A percentile compares a stretch with the other conserved stretches of the same genome.
These are phyloP conservation scores for Ophiostoma triangulosporum DNA, from an alignment of 2,329 filamentous ascomycete species.

Conservation along the genomic window DNA sequence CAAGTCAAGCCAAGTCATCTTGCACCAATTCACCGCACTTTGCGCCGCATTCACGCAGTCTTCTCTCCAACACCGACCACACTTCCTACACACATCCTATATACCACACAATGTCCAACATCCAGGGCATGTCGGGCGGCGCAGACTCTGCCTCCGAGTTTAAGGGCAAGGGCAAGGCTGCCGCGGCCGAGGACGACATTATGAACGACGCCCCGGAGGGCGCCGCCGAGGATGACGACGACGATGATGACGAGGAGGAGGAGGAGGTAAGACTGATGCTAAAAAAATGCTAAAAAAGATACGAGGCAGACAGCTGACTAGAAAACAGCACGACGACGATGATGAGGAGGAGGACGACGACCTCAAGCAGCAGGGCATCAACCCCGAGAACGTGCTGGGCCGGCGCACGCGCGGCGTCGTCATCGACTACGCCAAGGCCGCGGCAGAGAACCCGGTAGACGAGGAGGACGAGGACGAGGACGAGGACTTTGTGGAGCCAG, in stretches of 20 bases:
- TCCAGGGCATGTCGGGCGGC: slow-evolving; percentile 29
- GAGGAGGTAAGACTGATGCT: slow-evolving; percentile 16
- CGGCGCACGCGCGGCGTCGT: slow-evolving; percentile 81
- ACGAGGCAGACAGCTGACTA: too few relatives aligned
- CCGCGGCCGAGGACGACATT: slow-evolving; percentile 34
- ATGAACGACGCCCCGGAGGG: slow-evolving; percentile 56
- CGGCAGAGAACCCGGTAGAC: slow-evolving; percentile 59
- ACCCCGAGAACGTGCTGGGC: slow-evolving; percentile 77
- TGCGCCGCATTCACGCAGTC: neutral
- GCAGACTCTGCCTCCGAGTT: slow-evolving; percentile 17
- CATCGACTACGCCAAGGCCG: slow-evolving; percentile 89
- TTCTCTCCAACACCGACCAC: neutral
- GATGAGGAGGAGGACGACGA: slow-evolving; percentile 55
- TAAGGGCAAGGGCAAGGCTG: slow-evolving; percentile 74
- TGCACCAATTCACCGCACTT: neutral
- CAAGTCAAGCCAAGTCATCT: neutral
- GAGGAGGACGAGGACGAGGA: slow-evolving; percentile 74
- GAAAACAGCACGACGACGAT: slow-evolving; percentile 4
- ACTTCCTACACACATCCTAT: neutral
- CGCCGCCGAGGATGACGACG: slow-evolving; percentile 61
- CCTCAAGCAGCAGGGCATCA: slow-evolving; percentile 81
- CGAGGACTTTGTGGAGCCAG: slow-evolving; percentile 48
- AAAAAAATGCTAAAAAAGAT: too few relatives aligned
- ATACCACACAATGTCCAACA: slow-evolving; percentile 27
- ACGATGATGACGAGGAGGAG: slow-evolving; percentile 52